Percentiles rank a stretch among this genome's conserved stretches.
Conservation (phyloP, 2,329 filamentous ascomycete species). For the Fusarium penzigii region DNA sequence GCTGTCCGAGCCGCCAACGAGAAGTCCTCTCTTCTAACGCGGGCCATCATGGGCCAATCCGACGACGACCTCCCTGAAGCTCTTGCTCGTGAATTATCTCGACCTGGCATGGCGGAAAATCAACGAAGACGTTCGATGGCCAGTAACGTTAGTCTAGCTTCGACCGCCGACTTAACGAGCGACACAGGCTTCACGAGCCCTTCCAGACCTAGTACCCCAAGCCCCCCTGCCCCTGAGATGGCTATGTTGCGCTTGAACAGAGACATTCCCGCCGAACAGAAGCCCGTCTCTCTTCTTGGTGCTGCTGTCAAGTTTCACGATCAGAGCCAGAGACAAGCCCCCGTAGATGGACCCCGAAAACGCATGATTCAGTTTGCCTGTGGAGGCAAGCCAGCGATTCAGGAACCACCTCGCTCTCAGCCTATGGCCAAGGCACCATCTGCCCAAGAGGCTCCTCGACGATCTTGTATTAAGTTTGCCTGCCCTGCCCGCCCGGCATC, state of each 20-base stretch:
- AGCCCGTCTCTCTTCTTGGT: constrained; percentile 26
- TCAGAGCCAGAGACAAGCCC: constrained; percentile 53
- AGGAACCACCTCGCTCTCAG: constrained; percentile 40
- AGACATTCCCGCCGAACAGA: constrained; percentile 28
- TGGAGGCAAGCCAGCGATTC: constrained; percentile 58
- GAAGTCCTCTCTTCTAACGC: constrained; percentile 83
- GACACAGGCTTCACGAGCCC: constrained; percentile 90
- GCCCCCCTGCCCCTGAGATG: constrained; percentile 73
- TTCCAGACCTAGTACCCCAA: constrained; percentile 83
- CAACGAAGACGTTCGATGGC: constrained; percentile 65
- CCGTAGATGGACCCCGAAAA: constrained; percentile 57
- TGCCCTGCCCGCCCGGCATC: constrained; percentile 59
- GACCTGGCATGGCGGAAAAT: constrained; percentile 33
- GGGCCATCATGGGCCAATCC: constrained; percentile 71
- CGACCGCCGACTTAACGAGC: constrained; percentile 90
- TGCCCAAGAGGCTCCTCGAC: constrained; percentile 47
- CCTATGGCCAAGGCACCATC: constrained; percentile 36
- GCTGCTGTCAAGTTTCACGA: constrained; percentile 22
- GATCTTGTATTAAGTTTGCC: constrained; percentile 73
- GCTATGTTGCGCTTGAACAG: constrained; percentile 45
- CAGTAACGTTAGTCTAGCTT: constrained; percentile 78
- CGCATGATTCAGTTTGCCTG: constrained; percentile 94
- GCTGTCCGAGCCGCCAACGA: constrained; percentile 50
- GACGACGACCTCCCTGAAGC: constrained; percentile 53
- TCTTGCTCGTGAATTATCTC: constrained; percentile 30